phyloP scores from a whole-genome alignment of 495 filamentous ascomycete genomes.

The Rhypophila decipiens region DNA sequence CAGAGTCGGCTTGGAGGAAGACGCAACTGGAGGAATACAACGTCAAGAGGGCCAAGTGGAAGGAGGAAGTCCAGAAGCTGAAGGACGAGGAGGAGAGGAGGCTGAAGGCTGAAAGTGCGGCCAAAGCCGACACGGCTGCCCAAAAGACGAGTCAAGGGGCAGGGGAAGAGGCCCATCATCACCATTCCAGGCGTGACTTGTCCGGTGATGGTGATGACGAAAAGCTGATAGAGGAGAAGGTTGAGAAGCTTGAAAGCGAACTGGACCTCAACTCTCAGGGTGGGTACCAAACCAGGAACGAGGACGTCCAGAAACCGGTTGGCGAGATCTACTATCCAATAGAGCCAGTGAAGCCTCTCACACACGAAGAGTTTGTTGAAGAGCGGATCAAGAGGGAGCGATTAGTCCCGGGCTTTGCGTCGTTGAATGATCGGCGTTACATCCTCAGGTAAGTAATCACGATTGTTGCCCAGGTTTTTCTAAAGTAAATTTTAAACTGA shows the following conservation, averaged over 20 bases:
- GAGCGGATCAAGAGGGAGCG: slow-evolving; percentile 52
- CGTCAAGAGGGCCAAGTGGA: slow-evolving; percentile 25
- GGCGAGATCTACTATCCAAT: slow-evolving; percentile 11
- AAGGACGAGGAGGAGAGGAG: slow-evolving; percentile 12
- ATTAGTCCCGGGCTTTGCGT: slow-evolving; percentile 60
- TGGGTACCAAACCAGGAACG: background rate
- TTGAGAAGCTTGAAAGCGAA: slow-evolving; percentile 7
- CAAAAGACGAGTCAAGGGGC: slow-evolving; percentile 7
- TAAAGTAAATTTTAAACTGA: background rate
- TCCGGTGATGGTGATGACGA: background rate
- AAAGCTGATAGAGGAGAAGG: slow-evolving; percentile 5
- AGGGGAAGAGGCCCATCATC: slow-evolving; percentile 7
- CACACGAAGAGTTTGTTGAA: slow-evolving; percentile 60
- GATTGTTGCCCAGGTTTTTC: background rate
- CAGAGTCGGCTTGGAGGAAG: slow-evolving; percentile 28
- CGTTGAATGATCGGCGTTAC: slow-evolving; percentile 56
- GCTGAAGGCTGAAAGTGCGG: slow-evolving; percentile 3
- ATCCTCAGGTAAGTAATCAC: slow-evolving; percentile 58
- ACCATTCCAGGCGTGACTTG: background rate
- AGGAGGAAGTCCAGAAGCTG: slow-evolving; percentile 17
- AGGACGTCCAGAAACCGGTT: slow-evolving; percentile 18
- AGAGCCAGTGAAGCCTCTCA: slow-evolving; percentile 37
- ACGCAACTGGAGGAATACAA: slow-evolving; percentile 36
- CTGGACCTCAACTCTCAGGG: slow-evolving; percentile 15
- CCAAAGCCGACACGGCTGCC: slow-evolving; percentile 7